phyloP scores from a whole-genome alignment of 495 filamentous ascomycete species.

The Podospora anserina region DNA sequence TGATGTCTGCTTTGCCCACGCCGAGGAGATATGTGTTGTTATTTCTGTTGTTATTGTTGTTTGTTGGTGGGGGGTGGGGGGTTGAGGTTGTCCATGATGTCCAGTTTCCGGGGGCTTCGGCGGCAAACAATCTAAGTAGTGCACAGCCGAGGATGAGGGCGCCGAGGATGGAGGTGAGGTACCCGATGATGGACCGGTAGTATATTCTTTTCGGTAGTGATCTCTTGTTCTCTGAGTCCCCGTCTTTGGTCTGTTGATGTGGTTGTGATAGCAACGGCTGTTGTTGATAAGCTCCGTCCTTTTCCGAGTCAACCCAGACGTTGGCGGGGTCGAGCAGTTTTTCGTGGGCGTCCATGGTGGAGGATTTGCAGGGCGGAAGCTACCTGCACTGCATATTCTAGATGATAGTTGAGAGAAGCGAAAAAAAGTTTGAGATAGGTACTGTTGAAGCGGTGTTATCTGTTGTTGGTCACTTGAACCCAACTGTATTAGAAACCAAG shows the following conservation, averaged over 20 bases:
- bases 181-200: background rate
- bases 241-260: background rate
- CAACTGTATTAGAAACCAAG: background rate
- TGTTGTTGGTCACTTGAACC: background rate
- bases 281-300: background rate
- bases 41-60: too few relatives aligned
- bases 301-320: background rate
- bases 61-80: background rate
- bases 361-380: background rate
- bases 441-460: background rate
- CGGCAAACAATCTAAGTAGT: background rate
- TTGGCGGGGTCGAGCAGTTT: background rate
- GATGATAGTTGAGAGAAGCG: background rate
- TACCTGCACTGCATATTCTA: background rate
- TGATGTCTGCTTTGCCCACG: constrained; percentile 92
- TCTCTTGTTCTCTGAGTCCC: background rate
- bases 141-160: background rate
- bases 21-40: constrained; percentile 65
- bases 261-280: background rate
- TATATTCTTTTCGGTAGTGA: background rate
- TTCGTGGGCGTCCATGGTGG: background rate
- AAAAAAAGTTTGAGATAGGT: background rate
- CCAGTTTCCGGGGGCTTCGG: background rate
- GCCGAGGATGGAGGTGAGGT: background rate
- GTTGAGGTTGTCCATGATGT: background rate